These are phyloP conservation scores for Coffea canephora DNA, from an alignment of 257 asterid genomes.

Conservation along the genomic window DNA sequence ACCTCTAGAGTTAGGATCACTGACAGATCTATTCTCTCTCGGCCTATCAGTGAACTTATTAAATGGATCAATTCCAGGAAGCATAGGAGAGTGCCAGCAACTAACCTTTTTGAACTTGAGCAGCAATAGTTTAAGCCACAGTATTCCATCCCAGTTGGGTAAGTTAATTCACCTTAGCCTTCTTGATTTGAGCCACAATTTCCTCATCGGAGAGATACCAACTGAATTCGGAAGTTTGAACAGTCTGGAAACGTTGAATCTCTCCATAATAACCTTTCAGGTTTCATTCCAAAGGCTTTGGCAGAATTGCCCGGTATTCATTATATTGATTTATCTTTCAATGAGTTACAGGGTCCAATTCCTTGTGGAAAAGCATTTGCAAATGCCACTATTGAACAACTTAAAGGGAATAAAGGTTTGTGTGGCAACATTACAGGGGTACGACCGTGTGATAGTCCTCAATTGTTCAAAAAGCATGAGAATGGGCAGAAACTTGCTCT, in stretches of 20 bases:
- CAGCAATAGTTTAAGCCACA: conserved; percentile 24
- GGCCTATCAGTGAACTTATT: conserved; percentile 28
- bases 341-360: too few species aligned
- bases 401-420: too few species aligned
- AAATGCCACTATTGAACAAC: too few species aligned
- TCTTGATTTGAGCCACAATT: conserved; percentile 39
- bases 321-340: conserved; percentile 31
- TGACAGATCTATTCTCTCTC: conserved; percentile 16
- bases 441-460: too few species aligned
- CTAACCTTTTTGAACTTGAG: conserved; percentile 26
- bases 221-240: neutral
- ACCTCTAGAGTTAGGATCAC: conserved; percentile 26
- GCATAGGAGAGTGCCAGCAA: conserved; percentile 23
- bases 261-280: conserved; percentile 40
- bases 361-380: too few species aligned
- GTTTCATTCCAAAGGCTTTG: conserved; percentile 29
- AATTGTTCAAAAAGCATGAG: too few species aligned
- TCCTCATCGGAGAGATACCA: conserved; percentile 35
- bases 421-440: too few species aligned
- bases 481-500: too few species aligned
- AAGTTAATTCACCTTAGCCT: conserved; percentile 12
- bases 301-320: conserved; percentile 15
- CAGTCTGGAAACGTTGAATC: conserved; percentile 23
- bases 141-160: conserved; percentile 33
- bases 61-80: conserved; percentile 32